phyloP scores from a whole-genome alignment of 192 early-diverging fungal genomes.

The Coemansia sp. region DNA sequence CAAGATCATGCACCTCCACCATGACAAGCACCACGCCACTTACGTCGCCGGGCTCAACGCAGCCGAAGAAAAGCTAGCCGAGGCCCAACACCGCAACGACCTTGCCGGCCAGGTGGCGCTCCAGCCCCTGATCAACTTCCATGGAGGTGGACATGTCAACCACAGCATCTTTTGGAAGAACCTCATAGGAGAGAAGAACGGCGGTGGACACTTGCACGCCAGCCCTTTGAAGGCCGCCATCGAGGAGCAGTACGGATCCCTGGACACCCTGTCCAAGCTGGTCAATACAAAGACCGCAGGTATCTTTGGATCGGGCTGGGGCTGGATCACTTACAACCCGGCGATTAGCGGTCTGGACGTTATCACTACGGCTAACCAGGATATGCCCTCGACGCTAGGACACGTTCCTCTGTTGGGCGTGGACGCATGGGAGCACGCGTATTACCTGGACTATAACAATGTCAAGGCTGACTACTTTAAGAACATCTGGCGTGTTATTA shows the following conservation, averaged over 20 bases:
- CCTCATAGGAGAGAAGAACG: constrained; percentile 78
- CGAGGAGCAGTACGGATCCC: constrained; percentile 77
- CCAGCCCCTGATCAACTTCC: constrained; percentile 85
- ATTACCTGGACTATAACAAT: constrained; percentile 98
- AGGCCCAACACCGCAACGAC: constrained; percentile 71
- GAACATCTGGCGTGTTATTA: constrained; percentile 93
- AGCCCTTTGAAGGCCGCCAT: constrained; percentile 74
- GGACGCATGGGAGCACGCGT: constrained; percentile 98
- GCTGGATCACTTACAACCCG: constrained; percentile 94
- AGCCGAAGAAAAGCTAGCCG: constrained; percentile 89
- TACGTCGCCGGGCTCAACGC: constrained; percentile 87
- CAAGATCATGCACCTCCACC: constrained; percentile 95
- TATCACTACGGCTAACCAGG: constrained; percentile 88
- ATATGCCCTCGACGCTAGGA: constrained; percentile 60
- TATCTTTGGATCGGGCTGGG: constrained; percentile 94
- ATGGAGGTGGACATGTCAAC: constrained; percentile 92
- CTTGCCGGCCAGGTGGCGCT: constrained; percentile 73
- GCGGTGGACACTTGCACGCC: constrained; percentile 72
- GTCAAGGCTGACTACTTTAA: constrained; percentile 96
- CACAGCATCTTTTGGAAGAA: constrained; percentile 96
- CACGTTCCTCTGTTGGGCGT: constrained; percentile 85
- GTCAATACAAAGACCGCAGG: constrained; percentile 81
- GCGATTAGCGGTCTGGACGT: constrained; percentile 78
- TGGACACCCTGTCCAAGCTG: constrained; percentile 75
- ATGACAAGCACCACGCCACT: constrained; percentile 93